Conservation (phyloP, 2,329 filamentous ascomycete genomes). For the Escovopsis sp. region DNA sequence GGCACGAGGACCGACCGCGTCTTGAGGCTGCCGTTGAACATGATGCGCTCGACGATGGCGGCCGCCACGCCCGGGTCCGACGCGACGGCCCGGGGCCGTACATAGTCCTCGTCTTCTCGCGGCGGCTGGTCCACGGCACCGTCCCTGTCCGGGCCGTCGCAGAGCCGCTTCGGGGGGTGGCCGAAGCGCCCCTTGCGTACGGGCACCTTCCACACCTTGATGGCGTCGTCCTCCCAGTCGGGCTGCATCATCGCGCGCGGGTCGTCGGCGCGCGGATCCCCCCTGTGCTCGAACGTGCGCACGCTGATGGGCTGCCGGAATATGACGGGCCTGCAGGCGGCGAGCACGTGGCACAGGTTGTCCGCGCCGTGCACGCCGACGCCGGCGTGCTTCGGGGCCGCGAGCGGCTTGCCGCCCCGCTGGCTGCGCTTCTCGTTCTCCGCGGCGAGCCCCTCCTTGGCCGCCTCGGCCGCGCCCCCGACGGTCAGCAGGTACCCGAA, state of each 20-base stretch:
- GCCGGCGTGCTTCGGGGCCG: constrained; percentile 13
- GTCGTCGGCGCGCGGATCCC: constrained; percentile 22
- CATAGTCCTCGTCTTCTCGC: not conserved
- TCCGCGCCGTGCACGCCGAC: constrained; percentile 64
- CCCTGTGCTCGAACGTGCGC: constrained; percentile 50
- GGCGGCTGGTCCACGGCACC: not conserved
- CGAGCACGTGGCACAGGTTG: constrained; percentile 68
- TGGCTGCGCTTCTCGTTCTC: constrained; percentile 26
- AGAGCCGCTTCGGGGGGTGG: constrained; percentile 21
- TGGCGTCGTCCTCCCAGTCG: constrained; percentile 59
- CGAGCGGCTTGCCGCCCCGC: constrained; percentile 20
- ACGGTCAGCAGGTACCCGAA: constrained; percentile 75
- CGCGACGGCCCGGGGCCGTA: constrained; percentile 4
- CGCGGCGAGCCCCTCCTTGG: constrained; percentile 24
- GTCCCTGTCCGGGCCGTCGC: constrained; percentile 5
- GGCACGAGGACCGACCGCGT: constrained; percentile 11
- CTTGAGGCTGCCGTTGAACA: constrained; percentile 20
- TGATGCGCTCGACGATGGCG: constrained; percentile 18
- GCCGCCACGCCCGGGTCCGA: constrained; percentile 18
- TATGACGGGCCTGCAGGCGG: constrained; percentile 72
- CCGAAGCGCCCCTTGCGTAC: constrained; percentile 17
- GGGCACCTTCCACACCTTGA: constrained; percentile 75
- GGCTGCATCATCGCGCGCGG: constrained; percentile 28
- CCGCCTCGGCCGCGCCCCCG: constrained; percentile 47
- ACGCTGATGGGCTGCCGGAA: constrained; percentile 72